Evolutionary conservation across 2,329 filamentous ascomycete species (phyloP), one percentile per base, ranked within the genome.

Genomic region (Leptographium galeiforme): DNA sequence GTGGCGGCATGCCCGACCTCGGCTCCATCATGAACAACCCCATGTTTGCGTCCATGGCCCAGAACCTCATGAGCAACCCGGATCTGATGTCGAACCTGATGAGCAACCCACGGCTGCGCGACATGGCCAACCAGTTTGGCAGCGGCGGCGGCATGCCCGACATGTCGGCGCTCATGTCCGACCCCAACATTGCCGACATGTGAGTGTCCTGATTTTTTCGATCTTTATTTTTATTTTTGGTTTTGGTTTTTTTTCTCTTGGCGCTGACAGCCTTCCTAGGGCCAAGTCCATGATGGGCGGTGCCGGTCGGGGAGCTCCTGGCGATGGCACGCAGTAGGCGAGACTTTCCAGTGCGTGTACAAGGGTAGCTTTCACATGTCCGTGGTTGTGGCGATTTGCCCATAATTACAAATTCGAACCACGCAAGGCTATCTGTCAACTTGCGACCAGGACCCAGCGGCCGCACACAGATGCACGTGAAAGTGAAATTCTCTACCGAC

Each of bases 1-100:
- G 73, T 8, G 85, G 85, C 51, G 88, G 87, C 53, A 93, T 95
- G 86, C 89, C 90, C 13, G 91, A 97, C 67, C 74, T 98, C 30
- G 72, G 81, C 58, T 80, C 81, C 58, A 83, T 98, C 67, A 95
- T 97, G 89, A 89, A 76, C 75, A 98, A 97, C 74, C 93, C 93
- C 53, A 97, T 97, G 93, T 95, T 98, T 72, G 82, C 89, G 50
- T 87, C 79, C 72, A 96, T 97, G 89, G 93, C 93, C 6, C 89
- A 96, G 74, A 95, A 88, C 69, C 71, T 98, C 53, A 97, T 97
- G 93, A 88, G 82, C 71, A 96, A 98, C 72, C 93, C 93, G 0
- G 87, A 95, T 11, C 82, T 90, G 74, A 85, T 97, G 81, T 79
- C 76, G 66, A 93, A 89, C 67, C 71, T 98, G 55, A 95, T 98